Conservation (phyloP, 2,329 filamentous ascomycete species). For the Grosmannia serpens region DNA sequence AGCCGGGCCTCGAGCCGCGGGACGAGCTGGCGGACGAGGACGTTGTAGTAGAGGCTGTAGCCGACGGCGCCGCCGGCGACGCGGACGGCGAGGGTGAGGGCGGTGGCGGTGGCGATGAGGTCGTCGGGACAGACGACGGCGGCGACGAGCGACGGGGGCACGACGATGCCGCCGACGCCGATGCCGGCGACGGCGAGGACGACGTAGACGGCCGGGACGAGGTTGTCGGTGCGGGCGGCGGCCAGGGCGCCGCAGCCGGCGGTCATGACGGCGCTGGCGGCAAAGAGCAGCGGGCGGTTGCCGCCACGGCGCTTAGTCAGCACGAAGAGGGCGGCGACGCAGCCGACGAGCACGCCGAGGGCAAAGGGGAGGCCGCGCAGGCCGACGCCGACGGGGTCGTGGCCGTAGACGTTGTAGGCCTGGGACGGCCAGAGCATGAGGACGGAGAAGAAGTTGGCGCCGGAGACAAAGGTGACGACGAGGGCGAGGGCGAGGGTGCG, state of each 20-base stretch:
- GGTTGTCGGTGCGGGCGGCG: constrained; percentile 37
- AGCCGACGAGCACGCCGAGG: constrained; percentile 50
- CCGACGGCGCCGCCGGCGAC: constrained; percentile 56
- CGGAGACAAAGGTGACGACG: constrained; percentile 47
- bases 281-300: constrained; percentile 48
- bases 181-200: constrained; percentile 50
- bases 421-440: constrained; percentile 53
- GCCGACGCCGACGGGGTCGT: constrained; percentile 53
- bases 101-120: constrained; percentile 57
- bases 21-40: constrained; percentile 36
- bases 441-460: constrained; percentile 45
- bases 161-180: constrained; percentile 56
- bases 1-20: constrained; percentile 34
- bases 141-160: constrained; percentile 56
- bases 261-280: constrained; percentile 52
- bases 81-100: constrained; percentile 57
- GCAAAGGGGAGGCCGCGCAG: constrained; percentile 53
- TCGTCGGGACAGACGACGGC: constrained; percentile 61
- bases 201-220: constrained; percentile 37
- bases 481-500: constrained; percentile 40
- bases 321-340: constrained; percentile 44
- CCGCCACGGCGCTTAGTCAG: constrained; percentile 45
- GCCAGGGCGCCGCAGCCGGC: constrained; percentile 46
- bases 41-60: constrained; percentile 47
- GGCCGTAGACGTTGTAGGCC: constrained; percentile 53